These are phyloP conservation scores for Vachellia collinsii DNA, from an alignment of 306 rosid species.

Conservation along the genomic window DNA sequence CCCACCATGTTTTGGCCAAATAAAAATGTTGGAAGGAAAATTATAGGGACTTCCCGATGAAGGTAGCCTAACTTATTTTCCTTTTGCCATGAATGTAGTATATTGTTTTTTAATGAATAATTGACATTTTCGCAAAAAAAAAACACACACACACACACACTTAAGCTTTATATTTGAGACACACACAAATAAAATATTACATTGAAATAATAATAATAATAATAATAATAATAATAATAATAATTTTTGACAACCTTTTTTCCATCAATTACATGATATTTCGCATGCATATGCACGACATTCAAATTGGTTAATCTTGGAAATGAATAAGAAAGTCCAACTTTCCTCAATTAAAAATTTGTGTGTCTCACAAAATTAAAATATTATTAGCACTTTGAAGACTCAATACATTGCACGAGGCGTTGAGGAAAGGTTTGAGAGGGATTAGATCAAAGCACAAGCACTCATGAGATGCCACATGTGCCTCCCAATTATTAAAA, in stretches of 20 bases:
- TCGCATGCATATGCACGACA: background rate
- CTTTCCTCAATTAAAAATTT: background rate
- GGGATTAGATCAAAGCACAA: background rate
- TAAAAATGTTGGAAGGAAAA: background rate
- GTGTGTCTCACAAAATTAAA: background rate
- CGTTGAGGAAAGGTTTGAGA: background rate
- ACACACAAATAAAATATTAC: too few species aligned
- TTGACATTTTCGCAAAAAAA: background rate
- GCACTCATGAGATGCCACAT: background rate
- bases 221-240: too few species aligned
- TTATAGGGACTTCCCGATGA: background rate
- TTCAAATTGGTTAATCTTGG: background rate
- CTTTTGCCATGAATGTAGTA: too few species aligned
- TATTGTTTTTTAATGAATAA: too few species aligned
- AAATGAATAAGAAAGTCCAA: background rate
- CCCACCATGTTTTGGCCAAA: background rate
- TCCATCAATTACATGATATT: background rate
- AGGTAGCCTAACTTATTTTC: background rate
- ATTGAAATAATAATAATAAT: background rate
- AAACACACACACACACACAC: too few species aligned
- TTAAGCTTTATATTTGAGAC: too few species aligned
- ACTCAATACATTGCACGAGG: background rate
- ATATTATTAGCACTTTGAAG: background rate
- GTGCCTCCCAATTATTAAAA: background rate
- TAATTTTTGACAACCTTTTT: too few species aligned